Evolutionary conservation across 2,329 filamentous ascomycete species (phyloP).

Genomic region (Aspergillus floridensis): DNA sequence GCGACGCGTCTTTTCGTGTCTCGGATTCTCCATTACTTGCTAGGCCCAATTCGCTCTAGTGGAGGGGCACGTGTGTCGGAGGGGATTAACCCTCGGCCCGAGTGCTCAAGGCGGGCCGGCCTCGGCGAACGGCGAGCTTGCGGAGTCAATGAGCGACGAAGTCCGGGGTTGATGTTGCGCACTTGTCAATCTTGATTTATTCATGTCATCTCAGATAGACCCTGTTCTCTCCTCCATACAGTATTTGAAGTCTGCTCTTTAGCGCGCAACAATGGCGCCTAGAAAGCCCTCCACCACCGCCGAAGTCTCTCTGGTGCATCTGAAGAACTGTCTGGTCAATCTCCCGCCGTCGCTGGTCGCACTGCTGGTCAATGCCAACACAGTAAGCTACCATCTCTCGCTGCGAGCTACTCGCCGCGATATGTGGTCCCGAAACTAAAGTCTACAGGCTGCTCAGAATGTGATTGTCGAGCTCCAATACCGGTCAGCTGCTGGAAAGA

Average conservation of each 20-base stretch:
- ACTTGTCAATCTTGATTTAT: constrained; percentile 20
- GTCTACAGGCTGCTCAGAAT: constrained; percentile 78
- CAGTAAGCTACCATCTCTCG: constrained; percentile 57
- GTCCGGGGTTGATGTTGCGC: constrained; percentile 25
- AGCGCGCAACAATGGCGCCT: constrained; percentile 39
- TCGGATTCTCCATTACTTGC: constrained; percentile 13
- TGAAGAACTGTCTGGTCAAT: constrained; percentile 95
- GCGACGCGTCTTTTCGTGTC: constrained; percentile 31
- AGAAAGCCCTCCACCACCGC: constrained; percentile 64
- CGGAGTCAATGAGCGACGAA: constrained; percentile 22
- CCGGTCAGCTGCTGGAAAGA: constrained; percentile 57
- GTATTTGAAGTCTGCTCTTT: constrained; percentile 9
- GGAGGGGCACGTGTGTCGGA: constrained; percentile 26
- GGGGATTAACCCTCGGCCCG: constrained; percentile 36
- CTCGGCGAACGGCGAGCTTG: constrained; percentile 26
- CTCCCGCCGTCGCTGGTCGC: constrained; percentile 81
- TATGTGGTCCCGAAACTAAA: constrained; percentile 16
- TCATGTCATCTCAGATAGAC: constrained; percentile 11
- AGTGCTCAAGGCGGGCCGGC: constrained; percentile 13
- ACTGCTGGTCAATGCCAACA: constrained; percentile 83
- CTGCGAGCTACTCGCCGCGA: not conserved
- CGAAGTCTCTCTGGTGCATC: constrained; percentile 78
- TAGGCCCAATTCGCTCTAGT: constrained; percentile 19
- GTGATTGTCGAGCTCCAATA: constrained; percentile 89
- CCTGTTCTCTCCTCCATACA: constrained; percentile 13